Percentiles rank a stretch among this genome's conserved stretches.
Conservation (phyloP, 495 filamentous ascomycete species). For the Xylaria nigripes region DNA sequence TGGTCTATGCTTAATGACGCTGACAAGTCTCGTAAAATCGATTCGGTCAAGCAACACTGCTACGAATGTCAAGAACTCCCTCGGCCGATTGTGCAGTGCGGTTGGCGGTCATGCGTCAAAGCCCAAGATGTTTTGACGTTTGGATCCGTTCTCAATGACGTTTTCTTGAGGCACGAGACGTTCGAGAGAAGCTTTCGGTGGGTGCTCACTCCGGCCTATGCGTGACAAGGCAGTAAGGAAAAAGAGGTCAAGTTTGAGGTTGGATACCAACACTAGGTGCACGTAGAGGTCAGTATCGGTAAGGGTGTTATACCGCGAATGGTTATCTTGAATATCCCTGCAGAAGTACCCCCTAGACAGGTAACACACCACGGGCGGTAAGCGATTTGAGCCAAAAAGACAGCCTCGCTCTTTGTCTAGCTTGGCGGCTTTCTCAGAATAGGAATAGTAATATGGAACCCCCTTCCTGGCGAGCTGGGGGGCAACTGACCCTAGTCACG, state of each 20-base stretch:
- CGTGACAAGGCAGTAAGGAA: slow-evolving; percentile 14
- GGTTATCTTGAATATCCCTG: slow-evolving; percentile 38
- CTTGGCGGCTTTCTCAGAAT: slow-evolving; percentile 11
- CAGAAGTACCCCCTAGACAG: slow-evolving; percentile 14
- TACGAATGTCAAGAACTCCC: not conserved
- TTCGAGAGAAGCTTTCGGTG: not conserved
- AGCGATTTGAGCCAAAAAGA: slow-evolving; percentile 10
- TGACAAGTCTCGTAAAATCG: not conserved
- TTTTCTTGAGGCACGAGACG: not conserved
- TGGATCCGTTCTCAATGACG: not conserved
- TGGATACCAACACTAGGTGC: slow-evolving; percentile 19
- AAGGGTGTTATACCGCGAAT: slow-evolving; percentile 34
- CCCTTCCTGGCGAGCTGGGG: not conserved
- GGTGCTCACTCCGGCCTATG: not conserved
- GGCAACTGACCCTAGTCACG: too few species aligned
- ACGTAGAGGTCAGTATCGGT: slow-evolving; percentile 20
- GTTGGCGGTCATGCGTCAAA: not conserved
- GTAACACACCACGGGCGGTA: not conserved
- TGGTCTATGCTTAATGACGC: not conserved
- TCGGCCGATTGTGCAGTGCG: not conserved
- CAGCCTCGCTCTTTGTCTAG: slow-evolving; percentile 15
- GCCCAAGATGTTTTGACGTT: not conserved
- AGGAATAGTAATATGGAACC: slow-evolving; percentile 6
- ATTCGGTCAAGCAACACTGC: not conserved
- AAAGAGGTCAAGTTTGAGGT: slow-evolving; percentile 18